Evolutionary conservation across 176 grass and related monocot genomes (phyloP).

Genomic region (Puccinellia tenuiflora): DNA sequence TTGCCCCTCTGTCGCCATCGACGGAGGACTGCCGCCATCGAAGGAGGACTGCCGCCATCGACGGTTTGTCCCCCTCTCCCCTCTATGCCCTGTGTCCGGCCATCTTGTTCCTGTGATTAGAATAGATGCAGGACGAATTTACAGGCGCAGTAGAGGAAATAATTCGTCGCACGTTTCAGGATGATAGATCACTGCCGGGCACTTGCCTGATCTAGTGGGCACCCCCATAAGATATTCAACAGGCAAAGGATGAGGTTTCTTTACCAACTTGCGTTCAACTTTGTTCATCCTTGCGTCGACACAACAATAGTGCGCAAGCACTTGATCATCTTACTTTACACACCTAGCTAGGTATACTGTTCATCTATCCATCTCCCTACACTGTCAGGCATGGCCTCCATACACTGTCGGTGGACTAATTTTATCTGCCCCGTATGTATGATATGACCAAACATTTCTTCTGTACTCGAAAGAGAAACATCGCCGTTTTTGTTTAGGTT

Average conservation of each 20-base stretch:
- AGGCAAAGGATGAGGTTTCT: slow-evolving; percentile 27
- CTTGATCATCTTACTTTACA: not conserved
- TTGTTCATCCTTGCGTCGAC: not conserved
- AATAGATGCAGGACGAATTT: no score
- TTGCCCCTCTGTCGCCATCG: no score
- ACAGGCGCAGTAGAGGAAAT: slow-evolving; percentile 24
- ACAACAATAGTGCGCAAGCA: slow-evolving; percentile 7
- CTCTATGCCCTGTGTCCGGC: no score
- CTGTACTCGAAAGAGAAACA: slow-evolving; percentile 3
- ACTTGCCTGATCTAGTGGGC: slow-evolving; percentile 29
- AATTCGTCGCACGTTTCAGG: slow-evolving; percentile 30
- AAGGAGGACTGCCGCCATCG: no score
- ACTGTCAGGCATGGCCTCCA: slow-evolving; percentile 20
- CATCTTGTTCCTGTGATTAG: no score
- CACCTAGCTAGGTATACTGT: not conserved
- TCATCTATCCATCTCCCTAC: not conserved
- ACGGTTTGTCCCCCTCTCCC: no score
- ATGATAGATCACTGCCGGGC: slow-evolving; percentile 13
- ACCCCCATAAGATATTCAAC: slow-evolving; percentile 16
- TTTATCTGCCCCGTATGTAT: not conserved
- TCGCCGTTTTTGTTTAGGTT: not conserved
- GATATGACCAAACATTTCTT: slow-evolving; percentile 29
- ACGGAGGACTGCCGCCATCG: no score
- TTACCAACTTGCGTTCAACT: slow-evolving; percentile 4
- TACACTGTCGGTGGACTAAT: not conserved